Evolutionary conservation across 2,329 filamentous ascomycete species (phyloP).

Genomic region (Sporothrix inflata): DNA sequence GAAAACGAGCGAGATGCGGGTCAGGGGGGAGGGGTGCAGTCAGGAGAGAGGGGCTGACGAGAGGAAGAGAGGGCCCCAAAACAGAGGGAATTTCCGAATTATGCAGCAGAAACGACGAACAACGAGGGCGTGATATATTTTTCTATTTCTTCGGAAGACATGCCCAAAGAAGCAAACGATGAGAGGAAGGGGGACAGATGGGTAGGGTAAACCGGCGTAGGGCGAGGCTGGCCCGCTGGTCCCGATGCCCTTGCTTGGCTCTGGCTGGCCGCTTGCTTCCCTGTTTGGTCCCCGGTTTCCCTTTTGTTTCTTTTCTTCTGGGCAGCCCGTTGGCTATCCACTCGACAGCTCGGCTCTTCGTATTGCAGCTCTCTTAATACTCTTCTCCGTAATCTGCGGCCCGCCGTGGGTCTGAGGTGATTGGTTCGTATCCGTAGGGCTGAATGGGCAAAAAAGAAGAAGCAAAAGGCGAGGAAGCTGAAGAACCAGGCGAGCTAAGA

Average conservation of each 20-base stretch:
- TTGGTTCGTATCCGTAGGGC: slow-evolving; percentile 14
- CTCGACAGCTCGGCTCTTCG: background rate
- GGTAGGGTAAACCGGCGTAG: background rate
- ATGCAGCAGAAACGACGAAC: background rate
- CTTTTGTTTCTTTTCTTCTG: background rate
- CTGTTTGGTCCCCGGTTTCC: background rate
- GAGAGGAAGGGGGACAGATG: background rate
- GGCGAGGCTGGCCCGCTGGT: slow-evolving; percentile 2
- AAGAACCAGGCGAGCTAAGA: background rate
- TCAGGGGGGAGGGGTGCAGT: slow-evolving; percentile 15
- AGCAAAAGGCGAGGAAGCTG: background rate
- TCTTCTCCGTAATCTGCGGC: background rate
- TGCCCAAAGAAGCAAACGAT: slow-evolving; percentile 14
- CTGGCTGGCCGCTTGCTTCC: background rate
- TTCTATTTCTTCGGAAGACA: slow-evolving; percentile 5
- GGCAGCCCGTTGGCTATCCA: background rate
- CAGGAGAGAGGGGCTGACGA: slow-evolving; percentile 16
- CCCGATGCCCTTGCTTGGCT: background rate
- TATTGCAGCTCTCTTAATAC: background rate
- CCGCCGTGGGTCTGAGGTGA: slow-evolving; percentile 13
- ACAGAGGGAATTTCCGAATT: background rate
- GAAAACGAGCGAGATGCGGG: slow-evolving; percentile 22
- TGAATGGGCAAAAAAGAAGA: background rate
- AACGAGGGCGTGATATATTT: background rate
- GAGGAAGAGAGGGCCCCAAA: background rate